phyloP scores from a whole-genome alignment of 192 early-diverging fungal genomes.

The Pilobolus umbonatus region DNA sequence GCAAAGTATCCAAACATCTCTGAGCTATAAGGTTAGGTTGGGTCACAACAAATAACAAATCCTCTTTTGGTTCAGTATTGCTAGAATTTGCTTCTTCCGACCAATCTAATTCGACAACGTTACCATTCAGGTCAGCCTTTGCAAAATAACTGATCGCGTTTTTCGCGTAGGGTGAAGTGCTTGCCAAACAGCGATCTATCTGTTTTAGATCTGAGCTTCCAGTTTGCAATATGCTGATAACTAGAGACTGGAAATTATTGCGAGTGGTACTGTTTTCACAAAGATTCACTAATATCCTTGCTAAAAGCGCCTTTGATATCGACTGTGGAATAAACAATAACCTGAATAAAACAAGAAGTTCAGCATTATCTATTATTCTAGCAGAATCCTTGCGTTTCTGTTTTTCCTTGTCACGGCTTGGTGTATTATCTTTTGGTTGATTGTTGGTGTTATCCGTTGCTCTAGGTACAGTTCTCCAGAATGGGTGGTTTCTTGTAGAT shows the following conservation, averaged over 20 bases:
- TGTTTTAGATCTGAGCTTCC: slow-evolving; percentile 70
- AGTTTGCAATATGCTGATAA: slow-evolving; percentile 84
- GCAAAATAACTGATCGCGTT: slow-evolving; percentile 33
- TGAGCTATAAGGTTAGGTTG: slow-evolving; percentile 89
- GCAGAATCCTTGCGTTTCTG: no score
- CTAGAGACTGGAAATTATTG: slow-evolving; percentile 76
- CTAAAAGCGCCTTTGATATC: slow-evolving; percentile 56
- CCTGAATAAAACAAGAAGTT: slow-evolving; percentile 78
- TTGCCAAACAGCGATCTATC: slow-evolving; percentile 74
- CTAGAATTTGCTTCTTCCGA: background rate
- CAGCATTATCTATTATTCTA: slow-evolving; percentile 76
- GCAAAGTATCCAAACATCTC: slow-evolving; percentile 80
- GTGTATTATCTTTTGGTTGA: slow-evolving; percentile 32
- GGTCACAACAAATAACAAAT: no score
- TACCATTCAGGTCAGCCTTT: no score
- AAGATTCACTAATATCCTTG: slow-evolving; percentile 69
- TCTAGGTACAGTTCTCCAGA: background rate
- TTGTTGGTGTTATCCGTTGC: background rate
- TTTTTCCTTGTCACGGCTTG: slow-evolving; percentile 39
- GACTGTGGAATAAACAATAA: slow-evolving; percentile 87
- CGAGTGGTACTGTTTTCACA: slow-evolving; percentile 88
- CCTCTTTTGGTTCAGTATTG: slow-evolving; percentile 38
- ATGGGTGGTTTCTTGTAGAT: background rate
- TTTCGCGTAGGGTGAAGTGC: slow-evolving; percentile 53
- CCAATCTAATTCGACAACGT: no score